A percentile compares a stretch with the other conserved stretches of the same genome.
These are phyloP conservation scores for Coniella vitis DNA, from an alignment of 2,329 filamentous ascomycete species.

Conservation along the genomic window DNA sequence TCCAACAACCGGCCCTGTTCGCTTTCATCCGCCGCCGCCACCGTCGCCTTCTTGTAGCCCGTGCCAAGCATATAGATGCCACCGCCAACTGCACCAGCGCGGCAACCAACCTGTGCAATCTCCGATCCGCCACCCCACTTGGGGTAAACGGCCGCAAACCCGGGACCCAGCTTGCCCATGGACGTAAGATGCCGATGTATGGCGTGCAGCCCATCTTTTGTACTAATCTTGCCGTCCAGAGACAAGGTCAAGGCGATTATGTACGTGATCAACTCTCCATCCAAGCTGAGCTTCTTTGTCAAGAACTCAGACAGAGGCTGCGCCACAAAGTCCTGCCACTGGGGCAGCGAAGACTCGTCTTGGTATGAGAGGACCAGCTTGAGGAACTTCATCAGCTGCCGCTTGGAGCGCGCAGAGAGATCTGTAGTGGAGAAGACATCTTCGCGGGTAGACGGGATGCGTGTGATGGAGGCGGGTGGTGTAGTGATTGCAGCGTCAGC, in stretches of 20 bases:
- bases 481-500: too few species aligned
- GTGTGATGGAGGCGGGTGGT: conserved; percentile 42
- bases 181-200: conserved; percentile 78
- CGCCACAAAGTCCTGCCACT: conserved; percentile 53
- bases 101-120: conserved; percentile 84
- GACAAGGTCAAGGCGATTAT: conserved; percentile 66
- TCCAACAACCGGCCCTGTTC: conserved; percentile 9
- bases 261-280: conserved; percentile 57
- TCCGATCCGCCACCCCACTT: conserved; percentile 92
- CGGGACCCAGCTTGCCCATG: conserved; percentile 79
- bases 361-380: conserved; percentile 76
- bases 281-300: conserved; percentile 57
- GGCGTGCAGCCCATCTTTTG: conserved; percentile 59
- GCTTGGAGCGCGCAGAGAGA: conserved; percentile 75
- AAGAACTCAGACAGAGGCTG: conserved; percentile 54
- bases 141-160: conserved; percentile 82
- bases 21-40: conserved; percentile 2
- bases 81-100: conserved; percentile 84
- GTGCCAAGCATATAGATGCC: conserved; percentile 82
- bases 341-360: conserved; percentile 37
- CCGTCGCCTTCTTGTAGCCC: conserved; percentile 42
- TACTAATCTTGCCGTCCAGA: conserved; percentile 55
- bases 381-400: conserved; percentile 86
- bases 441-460: conserved; percentile 83
- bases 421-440: conserved; percentile 77